Evolutionary conservation across 805 yeast species (phyloP), one percentile per base, ranked within the genome.

Genomic region (Candida adriatica): DNA sequence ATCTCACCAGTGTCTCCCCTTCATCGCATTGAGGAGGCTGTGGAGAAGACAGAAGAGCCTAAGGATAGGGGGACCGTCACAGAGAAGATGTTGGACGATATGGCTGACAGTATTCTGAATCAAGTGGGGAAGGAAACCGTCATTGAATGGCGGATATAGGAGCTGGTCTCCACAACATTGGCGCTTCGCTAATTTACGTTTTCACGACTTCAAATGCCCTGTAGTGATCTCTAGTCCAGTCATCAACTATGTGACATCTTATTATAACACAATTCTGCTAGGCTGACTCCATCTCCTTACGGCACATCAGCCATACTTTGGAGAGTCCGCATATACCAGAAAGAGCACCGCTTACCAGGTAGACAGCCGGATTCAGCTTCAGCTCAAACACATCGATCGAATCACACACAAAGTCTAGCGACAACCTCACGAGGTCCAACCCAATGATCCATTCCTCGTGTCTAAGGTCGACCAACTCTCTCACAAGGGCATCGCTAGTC

Each of bases 331-430:
- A 35, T 3, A 32, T 3, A 18, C 56, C 56, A 18, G 53, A 45
- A 26, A 33, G 26, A 13, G 39, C 32, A 18, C 56, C 56, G 34
- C 33, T 30, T 2, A 38, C 15, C 7, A 46, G 25, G 31, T 51
- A 49, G 8, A 49, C 33, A 3, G 35, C 32, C 21, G 49, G 46
- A 18, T 33, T 30, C 2, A 44, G 27, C 28, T 61, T 61, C 32
- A 66, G 30, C 15, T 61, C 48, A 38, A 70, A 69, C 9, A 71
- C 62, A 35, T 61, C 68, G 3, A 68, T 59, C 1, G 71, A 48
- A 46, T 69, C 74, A 34, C 68, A 73, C 8, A 58, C 45, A 24
- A 68, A 59, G 49, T 73, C 79, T 33, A 67, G 70, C 1, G 55
- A 15, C 9, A 68, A 46, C 42, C 68, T 63, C 3, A 55, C 38